Percentiles rank a stretch among this genome's conserved stretches.
phyloP scores from a whole-genome alignment of 345 rosid genomes.

The Camelina sativa region DNA sequence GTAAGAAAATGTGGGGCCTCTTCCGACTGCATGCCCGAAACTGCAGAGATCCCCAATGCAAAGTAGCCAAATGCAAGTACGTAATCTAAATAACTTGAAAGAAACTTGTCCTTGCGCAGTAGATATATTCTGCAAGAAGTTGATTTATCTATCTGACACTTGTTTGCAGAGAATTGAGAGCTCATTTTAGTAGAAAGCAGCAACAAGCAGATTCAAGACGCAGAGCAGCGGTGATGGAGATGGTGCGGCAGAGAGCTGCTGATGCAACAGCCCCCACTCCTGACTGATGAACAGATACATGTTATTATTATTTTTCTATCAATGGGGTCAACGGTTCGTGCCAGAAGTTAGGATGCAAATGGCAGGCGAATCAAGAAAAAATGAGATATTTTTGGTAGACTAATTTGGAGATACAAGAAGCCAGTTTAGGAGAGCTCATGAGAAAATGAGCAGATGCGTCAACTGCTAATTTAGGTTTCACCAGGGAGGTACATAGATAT shows the following conservation, averaged over 20 bases:
- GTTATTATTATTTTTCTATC: neutral
- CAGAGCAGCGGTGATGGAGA: slow-evolving; percentile 99
- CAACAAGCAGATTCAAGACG: slow-evolving; percentile 96
- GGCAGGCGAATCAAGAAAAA: slow-evolving; percentile 18
- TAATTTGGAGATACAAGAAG: slow-evolving; percentile 28
- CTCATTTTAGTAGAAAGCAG: slow-evolving; percentile 86
- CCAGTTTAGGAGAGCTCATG: slow-evolving; percentile 28
- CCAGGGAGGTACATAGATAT: slow-evolving; percentile 35
- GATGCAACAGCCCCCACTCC: slow-evolving; percentile 84
- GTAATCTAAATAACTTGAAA: slow-evolving; percentile 9
- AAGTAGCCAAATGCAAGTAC: slow-evolving; percentile 97
- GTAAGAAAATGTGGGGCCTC: slow-evolving; percentile 96
- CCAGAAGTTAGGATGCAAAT: slow-evolving; percentile 1
- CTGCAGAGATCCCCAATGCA: slow-evolving; percentile 93
- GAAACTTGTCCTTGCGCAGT: slow-evolving; percentile 12
- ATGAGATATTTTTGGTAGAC: slow-evolving; percentile 1
- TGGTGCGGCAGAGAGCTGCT: slow-evolving; percentile 98
- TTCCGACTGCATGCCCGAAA: slow-evolving; percentile 94
- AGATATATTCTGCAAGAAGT: slow-evolving; percentile 15
- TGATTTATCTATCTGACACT: slow-evolving; percentile 16
- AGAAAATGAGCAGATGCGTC: slow-evolving; percentile 17
- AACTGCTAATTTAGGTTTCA: slow-evolving; percentile 32
- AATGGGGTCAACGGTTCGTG: slow-evolving; percentile 24
- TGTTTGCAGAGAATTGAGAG: slow-evolving; percentile 72
- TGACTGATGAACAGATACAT: slow-evolving; percentile 49